Base-by-base conservation (phyloP, 2,329 filamentous ascomycete species). In the Botrytis elliptica region DNA sequence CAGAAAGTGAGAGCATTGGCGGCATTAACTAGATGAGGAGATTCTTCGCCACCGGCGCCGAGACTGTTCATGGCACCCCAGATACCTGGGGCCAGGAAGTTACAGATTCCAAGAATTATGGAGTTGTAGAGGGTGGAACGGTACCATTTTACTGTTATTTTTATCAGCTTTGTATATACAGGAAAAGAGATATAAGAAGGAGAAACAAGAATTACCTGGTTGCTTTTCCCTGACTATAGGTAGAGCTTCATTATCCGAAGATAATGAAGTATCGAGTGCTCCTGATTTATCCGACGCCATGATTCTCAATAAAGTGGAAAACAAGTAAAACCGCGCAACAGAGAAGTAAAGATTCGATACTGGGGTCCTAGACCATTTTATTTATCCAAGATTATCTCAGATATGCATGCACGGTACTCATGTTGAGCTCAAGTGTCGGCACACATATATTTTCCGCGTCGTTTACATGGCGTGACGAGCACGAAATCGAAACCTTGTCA, bases 41-140 rank as follows among this genome's bases (percentile, higher is more conserved):
- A 85, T 76, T 89, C 85, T 44, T 88, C 85, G 4, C 92, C 92
- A 67, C 91, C 92, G 1, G 90, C 92, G 16, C 91, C 91, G 0
- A 93, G 86, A 0, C 87, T 90, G 82, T 93, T 93, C 90, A 93
- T 92, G 12, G 90, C 90, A 20, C 86, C 87, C 91, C 91, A 93
- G 75, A 93, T 91, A 0, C 91, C 91, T 0, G 91, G 91, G 0
- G 91, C 91, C 1, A 89, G 84, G 75, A 93, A 88, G 79, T 92
- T 92, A 82, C 90, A 92, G 16, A 93, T 81, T 0, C 92, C 91
- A 1, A 94, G 86, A 57, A 94, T 88, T 46, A 90, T 87, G 70
- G 91, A 90, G 82, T 93, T 93, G 83, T 89, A 93, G 77, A 91
- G 90, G 0, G 91, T 92, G 1, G 90, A 91, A 40, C 90, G 88